Base-by-base conservation (phyloP, 495 filamentous ascomycete species). In the Hypomontagnella submonticulosa region DNA sequence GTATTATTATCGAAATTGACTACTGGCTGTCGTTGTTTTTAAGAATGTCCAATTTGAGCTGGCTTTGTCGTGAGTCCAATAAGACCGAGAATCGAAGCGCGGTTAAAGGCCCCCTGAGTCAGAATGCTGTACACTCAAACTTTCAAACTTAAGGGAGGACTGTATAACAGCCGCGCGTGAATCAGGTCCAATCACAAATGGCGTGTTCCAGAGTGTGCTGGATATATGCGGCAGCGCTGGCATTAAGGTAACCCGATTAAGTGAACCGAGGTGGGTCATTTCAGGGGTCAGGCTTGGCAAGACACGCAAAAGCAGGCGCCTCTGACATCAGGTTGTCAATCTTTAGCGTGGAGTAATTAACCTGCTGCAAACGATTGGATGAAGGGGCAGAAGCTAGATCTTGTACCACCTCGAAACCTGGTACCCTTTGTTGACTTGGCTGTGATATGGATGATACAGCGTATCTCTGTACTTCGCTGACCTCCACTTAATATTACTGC, bases 131-230 rank as follows among this genome's bases (percentile, higher is more conserved):
- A 8, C 9, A 38, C 12, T 52, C 34, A 15, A 43, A 43, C 6
- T 4, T n/a, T 52, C 1, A 27, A 52, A 52, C 13, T 12, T 10
- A 51, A 48, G 27, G 50, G 41, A 49, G 18, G 9, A 33, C 53
- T 32, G 27, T 11, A 48, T n/a, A 57, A 47, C 52, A 65, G 66
- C 50, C 67, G 67, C 67, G 67, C 62, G 67, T 70, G 67, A 70
- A 61, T 62, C 5, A 34, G 48, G 27, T 4, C 67, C 67, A 70
- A 70, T 70, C 51, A 70, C 3, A 70, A 23, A 8, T 23, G 41
- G 10, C 30, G 13, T 44, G n/a, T 44, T 16, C 32, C 16, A 15
- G 44, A 40, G 20, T n/a, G 55, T 59, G 48, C 13, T 55, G 36
- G 47, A 52, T 37, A 59, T 50, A 44, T 63, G 58, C 63, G 49